Evolutionary conservation across 345 rosid genomes (phyloP).

Genomic region (Salix dunnii): DNA sequence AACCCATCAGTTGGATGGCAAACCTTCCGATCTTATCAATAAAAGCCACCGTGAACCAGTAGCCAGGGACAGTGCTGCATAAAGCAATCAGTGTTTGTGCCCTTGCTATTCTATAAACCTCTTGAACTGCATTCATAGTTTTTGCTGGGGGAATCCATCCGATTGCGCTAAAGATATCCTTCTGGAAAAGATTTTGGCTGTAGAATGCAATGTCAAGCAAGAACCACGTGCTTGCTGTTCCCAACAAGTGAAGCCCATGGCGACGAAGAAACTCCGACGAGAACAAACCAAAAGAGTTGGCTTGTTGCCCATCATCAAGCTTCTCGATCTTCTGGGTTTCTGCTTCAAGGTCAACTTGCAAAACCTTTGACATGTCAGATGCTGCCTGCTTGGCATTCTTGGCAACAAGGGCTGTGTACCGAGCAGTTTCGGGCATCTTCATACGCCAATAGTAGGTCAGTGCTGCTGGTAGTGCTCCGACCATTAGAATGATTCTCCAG

Average conservation of each 20-base stretch:
- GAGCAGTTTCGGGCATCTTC: conserved; percentile 91
- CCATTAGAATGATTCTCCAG: conserved; percentile 79
- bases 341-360: conserved; percentile 62
- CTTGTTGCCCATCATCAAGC: conserved; percentile 2
- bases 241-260: conserved; percentile 80
- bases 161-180: conserved; percentile 77
- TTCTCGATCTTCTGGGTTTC: conserved; percentile 42
- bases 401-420: conserved; percentile 86
- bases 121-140: conserved; percentile 75
- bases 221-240: conserved; percentile 82
- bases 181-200: conserved; percentile 82
- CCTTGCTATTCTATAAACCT: conserved; percentile 66
- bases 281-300: conserved; percentile 57
- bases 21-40: conserved; percentile 72
- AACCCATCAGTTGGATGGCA: conserved; percentile 77
- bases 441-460: conserved; percentile 76
- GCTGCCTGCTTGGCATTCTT: conserved; percentile 70
- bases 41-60: conserved; percentile 76
- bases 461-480: conserved; percentile 76
- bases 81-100: conserved; percentile 84
- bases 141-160: conserved; percentile 81
- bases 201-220: conserved; percentile 80
- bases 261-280: conserved; percentile 50
- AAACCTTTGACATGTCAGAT: conserved; percentile 74
- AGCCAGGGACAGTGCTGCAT: conserved; percentile 78